Conservation (phyloP, 441 rosid species). For the Rhodomyrtus psidioides region DNA sequence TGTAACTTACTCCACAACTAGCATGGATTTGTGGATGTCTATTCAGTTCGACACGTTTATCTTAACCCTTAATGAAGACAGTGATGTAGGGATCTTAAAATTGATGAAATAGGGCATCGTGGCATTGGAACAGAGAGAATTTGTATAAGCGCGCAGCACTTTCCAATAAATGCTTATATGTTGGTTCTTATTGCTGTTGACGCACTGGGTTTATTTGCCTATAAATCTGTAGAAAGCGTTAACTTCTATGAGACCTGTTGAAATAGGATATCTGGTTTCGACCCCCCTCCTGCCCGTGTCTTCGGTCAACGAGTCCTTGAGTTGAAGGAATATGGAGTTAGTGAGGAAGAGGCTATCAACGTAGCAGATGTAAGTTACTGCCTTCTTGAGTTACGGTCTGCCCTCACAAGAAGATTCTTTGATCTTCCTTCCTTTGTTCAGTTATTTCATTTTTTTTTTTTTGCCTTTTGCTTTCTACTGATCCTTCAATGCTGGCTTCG, state of each 20-base stretch:
- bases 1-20: not conserved
- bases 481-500: not conserved
- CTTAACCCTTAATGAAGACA: not conserved
- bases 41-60: not conserved
- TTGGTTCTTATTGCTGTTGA: not conserved
- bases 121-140: not conserved
- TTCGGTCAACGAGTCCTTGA: slow-evolving; percentile 61
- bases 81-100: not conserved
- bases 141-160: not conserved
- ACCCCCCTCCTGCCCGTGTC: slow-evolving; percentile 65
- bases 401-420: not conserved
- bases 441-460: too few species aligned
- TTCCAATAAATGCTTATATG: not conserved
- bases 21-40: not conserved
- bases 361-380: slow-evolving; percentile 58
- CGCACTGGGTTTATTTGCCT: not conserved
- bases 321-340: slow-evolving; percentile 67
- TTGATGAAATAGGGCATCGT: not conserved
- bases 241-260: not conserved
- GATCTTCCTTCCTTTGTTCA: not conserved
- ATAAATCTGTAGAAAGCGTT: not conserved
- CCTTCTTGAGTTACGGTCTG: not conserved
- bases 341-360: slow-evolving; percentile 62
- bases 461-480: not conserved
- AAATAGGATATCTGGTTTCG: slow-evolving; percentile 41